Evolutionary conservation across 2,329 filamentous ascomycete genomes (phyloP), one percentile per base, ranked within the genome.

Genomic region (Neonectria ditissima): DNA sequence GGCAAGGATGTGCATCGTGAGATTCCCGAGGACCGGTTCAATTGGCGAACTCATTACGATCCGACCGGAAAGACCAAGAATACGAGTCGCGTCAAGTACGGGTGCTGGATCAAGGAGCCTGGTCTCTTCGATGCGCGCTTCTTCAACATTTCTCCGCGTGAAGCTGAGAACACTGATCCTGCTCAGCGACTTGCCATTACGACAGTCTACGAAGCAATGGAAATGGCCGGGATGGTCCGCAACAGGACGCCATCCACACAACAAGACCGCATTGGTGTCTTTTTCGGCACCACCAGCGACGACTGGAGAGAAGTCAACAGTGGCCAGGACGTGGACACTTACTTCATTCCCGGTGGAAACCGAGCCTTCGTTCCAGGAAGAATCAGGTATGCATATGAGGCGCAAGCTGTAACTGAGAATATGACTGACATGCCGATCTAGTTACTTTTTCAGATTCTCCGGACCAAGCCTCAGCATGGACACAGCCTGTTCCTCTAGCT

Each of bases 81-180:
- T 76, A 91, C 90, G 52, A 89, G 85, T 28, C 85, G 89, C 68
- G 90, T 90, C 2, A 89, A 87, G 13, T 92, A 87, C 65, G 91
- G 91, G 8, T 92, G 90, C 78, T 94, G 80, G 67, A 78, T 93
- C 58, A 86, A 92, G 37, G 84, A 92, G 55, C 91, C 91, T 0
- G 91, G 90, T 48, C 80, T 90, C 11, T 94, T 95, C 69, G 92
- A 95, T 72, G 87, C 91, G 1, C 83, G 87, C 0, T 94, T 95
- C 81, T 95, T 95, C 84, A 92, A 92, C 76, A 94, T 95, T 84
- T 94, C 91, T 37, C 91, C 92, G 1, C 86, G 90, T 64, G 92
- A 95, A 77, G 92, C 92, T 11, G 85, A 86, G 50, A 89, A 92
- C 69, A 91, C 88, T 0, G 92, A 95, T 75, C 92, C 92, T 0